These are phyloP conservation scores for Silene latifolia DNA, from an alignment of 148 eudicot genomes.

Conservation along the genomic window DNA sequence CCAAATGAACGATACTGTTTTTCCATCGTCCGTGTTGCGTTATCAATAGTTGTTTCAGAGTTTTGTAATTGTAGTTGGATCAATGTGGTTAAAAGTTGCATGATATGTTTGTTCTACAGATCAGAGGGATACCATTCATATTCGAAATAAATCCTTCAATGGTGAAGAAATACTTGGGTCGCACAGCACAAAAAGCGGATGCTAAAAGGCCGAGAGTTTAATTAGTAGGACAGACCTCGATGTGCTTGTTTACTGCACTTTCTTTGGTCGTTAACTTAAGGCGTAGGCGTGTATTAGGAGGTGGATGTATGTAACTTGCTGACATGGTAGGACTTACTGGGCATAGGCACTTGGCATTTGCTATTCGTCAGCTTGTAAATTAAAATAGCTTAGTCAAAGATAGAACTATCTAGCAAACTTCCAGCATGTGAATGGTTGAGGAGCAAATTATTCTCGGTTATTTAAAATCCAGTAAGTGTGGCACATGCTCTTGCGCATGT, in stretches of 20 bases:
- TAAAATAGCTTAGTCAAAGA: neutral
- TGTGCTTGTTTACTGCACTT: constrained; percentile 31
- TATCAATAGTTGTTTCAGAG: neutral
- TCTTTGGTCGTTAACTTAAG: constrained; percentile 17
- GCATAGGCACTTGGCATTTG: constrained; percentile 4
- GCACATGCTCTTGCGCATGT: too few relatives aligned
- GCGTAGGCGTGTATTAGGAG: neutral
- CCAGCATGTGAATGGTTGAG: too few relatives aligned
- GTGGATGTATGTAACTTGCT: constrained; percentile 24
- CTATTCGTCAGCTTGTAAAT: constrained; percentile 24
- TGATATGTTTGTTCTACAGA: constrained; percentile 26
- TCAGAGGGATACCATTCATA: constrained; percentile 61
- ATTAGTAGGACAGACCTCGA: constrained; percentile 1
- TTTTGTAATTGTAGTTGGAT: neutral
- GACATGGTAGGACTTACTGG: constrained; percentile 18
- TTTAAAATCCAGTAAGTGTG: neutral
- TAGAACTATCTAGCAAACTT: neutral
- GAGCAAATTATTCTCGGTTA: too few relatives aligned
- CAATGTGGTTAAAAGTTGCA: neutral
- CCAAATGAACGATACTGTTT: too few relatives aligned
- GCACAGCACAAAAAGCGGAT: constrained; percentile 28
- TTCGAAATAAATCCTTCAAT: constrained; percentile 53
- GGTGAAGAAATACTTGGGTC: constrained; percentile 42
- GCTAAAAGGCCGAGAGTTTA: constrained; percentile 14
- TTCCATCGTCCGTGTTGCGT: too few relatives aligned